These are phyloP conservation scores for Quercus aquifolioides DNA, from an alignment of 306 rosid species.

Conservation along the genomic window DNA sequence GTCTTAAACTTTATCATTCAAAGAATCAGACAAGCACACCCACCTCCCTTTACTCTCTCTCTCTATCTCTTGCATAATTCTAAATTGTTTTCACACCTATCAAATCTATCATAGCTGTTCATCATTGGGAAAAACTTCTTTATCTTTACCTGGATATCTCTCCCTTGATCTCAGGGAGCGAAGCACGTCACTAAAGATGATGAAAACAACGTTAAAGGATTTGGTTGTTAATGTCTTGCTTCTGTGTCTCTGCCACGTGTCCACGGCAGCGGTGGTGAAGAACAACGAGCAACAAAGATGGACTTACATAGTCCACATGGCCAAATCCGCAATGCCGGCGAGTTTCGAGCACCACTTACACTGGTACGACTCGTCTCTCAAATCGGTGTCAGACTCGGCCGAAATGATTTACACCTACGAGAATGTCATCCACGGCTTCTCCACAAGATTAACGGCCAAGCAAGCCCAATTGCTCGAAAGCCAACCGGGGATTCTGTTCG, in stretches of 20 bases:
- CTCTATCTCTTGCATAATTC: not conserved
- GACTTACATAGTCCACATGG: constrained; percentile 69
- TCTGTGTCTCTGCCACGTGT: constrained; percentile 15
- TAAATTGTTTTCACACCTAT: not conserved
- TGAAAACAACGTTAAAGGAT: constrained; percentile 2
- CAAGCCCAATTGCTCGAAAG: constrained; percentile 43
- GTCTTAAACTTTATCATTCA: constrained; percentile 55
- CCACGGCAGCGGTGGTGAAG: constrained; percentile 29
- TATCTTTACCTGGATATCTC: not conserved
- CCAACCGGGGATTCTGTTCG: constrained; percentile 53
- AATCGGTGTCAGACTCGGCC: constrained; percentile 49
- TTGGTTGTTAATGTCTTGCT: not conserved
- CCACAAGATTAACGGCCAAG: constrained; percentile 49
- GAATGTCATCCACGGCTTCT: constrained; percentile 67
- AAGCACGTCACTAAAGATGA: not conserved
- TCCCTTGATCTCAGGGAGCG: not conserved
- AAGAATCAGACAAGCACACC: constrained; percentile 45
- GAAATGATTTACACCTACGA: constrained; percentile 67
- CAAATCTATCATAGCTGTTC: not conserved
- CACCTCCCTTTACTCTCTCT: constrained; percentile 23
- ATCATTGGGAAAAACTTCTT: not conserved
- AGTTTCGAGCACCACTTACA: constrained; percentile 46
- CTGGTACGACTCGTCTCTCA: constrained; percentile 72
- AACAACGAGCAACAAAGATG: not conserved
- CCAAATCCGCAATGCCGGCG: constrained; percentile 63